These are phyloP conservation scores for Aspergillus candidus DNA, from an alignment of 2,329 filamentous ascomycete genomes.

Conservation along the genomic window DNA sequence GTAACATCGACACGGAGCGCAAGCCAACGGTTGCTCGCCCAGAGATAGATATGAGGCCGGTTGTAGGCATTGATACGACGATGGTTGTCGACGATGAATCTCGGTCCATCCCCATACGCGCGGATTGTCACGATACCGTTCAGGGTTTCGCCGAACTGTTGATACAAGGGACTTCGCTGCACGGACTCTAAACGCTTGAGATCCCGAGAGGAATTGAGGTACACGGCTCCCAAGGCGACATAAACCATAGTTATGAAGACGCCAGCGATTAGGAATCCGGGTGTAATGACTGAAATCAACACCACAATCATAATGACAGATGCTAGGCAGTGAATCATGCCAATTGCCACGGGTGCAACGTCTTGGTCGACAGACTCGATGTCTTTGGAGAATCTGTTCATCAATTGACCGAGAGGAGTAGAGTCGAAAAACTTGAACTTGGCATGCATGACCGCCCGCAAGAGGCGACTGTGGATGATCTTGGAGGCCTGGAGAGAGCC, in stretches of 20 bases:
- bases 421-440: conserved; percentile 98
- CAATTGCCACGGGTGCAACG: conserved; percentile 84
- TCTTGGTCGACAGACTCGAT: conserved; percentile 93
- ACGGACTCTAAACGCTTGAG: conserved; percentile 92
- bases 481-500: conserved; percentile 84
- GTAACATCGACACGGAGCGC: conserved; percentile 85
- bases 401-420: conserved; percentile 89
- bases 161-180: conserved; percentile 88
- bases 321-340: conserved; percentile 59
- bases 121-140: conserved; percentile 94
- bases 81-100: conserved; percentile 90
- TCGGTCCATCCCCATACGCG: conserved; percentile 87
- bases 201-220: conserved; percentile 87
- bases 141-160: conserved; percentile 95
- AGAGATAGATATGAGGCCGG: conserved; percentile 90
- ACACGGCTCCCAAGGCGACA: conserved; percentile 76
- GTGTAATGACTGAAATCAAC: conserved; percentile 82
- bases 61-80: conserved; percentile 81
- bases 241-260: conserved; percentile 80
- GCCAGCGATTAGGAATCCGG: conserved; percentile 80
- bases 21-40: conserved; percentile 96
- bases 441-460: conserved; percentile 74
- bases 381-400: conserved; percentile 98
- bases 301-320: conserved; percentile 77
- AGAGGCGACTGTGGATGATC: conserved; percentile 72